Base-by-base conservation (phyloP, 345 rosid species). In the Linum usitatissimum region DNA sequence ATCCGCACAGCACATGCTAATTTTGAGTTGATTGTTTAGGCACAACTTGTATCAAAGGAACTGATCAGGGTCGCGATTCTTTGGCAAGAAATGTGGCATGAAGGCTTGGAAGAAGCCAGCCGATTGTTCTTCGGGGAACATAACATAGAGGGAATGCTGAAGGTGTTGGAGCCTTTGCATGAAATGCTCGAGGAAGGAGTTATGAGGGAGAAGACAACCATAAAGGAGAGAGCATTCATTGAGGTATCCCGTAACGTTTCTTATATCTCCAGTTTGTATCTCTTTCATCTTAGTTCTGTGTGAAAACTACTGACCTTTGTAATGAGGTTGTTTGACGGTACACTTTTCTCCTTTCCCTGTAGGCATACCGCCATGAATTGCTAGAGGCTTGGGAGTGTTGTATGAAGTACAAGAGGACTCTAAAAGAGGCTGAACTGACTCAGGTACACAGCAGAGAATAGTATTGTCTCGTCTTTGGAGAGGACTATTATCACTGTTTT, bases 11-110 rank as follows among this genome's bases (percentile, higher is more conserved):
- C 28, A 23, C 28, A 23, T 19, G 38, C 62, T 30, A 64, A 28
- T 53, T 64, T 78, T 23, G 30, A 70, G 45, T 59, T 58, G 28
- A 55, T 42, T 18, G 42, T 74, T 73, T 79, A 93, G 99, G 97
- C 99, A 61, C 94, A 90, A 76, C 90, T 90, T 68, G 99, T 90
- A 58, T 93, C 99, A 14, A 82, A 73, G 64, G 99, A 93, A 65
- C 83, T 93, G 65, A 84, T 93, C 74, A 83, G 99, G 74, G 97
- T 93, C 61, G 91, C 99, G 61, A 93, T 93, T 67, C 99, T 93
- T 71, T 93, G 99, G 99, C 97, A 93, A 75, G 99, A 93, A 70
- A 71, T 75, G 83, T 93, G 99, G 97, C 97, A 93, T 71, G 99
- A 93, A 72, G 94, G 83, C 53, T 68, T 93, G 71, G 99, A 93